A percentile compares a stretch with the other conserved stretches of the same genome.
Conservation (phyloP, 331 rosid genomes). For the Cydonia oblonga region DNA sequence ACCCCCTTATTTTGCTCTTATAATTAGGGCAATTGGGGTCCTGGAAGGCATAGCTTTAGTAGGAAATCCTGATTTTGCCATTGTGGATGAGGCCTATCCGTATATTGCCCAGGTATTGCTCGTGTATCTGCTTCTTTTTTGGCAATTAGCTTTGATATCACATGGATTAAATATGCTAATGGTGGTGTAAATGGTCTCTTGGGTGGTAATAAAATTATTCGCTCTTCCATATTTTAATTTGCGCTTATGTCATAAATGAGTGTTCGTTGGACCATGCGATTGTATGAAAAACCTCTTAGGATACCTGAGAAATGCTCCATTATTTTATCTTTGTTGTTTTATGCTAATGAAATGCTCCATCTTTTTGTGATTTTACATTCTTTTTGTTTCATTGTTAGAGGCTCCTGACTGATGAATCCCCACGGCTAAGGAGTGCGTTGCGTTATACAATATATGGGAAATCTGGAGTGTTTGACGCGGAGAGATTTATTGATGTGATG, state of each 20-base stretch:
- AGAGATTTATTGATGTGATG: slow-evolving; percentile 97
- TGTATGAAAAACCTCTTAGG: not conserved
- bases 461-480: slow-evolving; percentile 90
- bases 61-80: slow-evolving; percentile 94
- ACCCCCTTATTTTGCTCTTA: slow-evolving; percentile 97
- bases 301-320: not conserved
- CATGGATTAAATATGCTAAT: not conserved
- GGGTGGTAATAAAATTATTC: not conserved
- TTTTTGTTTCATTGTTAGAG: slow-evolving; percentile 43
- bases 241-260: not conserved
- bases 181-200: not conserved
- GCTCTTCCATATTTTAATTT: not conserved
- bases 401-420: slow-evolving; percentile 96
- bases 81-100: slow-evolving; percentile 98
- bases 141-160: not conserved
- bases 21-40: slow-evolving; percentile 96
- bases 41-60: slow-evolving; percentile 95
- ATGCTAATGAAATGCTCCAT: not conserved
- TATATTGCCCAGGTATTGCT: slow-evolving; percentile 84
- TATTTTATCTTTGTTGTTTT: not conserved
- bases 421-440: slow-evolving; percentile 76
- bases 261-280: not conserved
- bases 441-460: slow-evolving; percentile 94
- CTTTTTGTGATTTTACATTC: slow-evolving; percentile 5
- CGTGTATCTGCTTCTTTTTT: not conserved